Conservation (phyloP, 192 early-diverging fungal species). For the Funneliformis mosseae region DNA sequence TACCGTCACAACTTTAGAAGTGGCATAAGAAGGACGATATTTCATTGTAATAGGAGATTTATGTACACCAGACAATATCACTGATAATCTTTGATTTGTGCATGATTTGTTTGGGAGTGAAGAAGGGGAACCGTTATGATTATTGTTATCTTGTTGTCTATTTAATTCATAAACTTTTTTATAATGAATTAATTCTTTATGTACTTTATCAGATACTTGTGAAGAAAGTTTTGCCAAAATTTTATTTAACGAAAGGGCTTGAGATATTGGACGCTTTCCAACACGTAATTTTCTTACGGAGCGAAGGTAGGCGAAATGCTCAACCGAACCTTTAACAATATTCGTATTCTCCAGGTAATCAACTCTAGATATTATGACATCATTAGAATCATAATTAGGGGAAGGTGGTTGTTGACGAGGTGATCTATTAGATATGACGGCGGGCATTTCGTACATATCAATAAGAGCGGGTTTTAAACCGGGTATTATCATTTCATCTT, state of each 20-base stretch:
- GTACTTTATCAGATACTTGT: not conserved
- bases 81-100: not conserved
- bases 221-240: not conserved
- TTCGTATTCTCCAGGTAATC: constrained; percentile 1
- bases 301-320: constrained; percentile 14
- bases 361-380: not conserved
- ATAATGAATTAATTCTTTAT: constrained; percentile 10
- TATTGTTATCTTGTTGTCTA: not conserved
- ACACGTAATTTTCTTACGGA: constrained; percentile 9
- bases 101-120: not conserved
- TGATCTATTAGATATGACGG: not conserved
- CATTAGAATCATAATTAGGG: not conserved
- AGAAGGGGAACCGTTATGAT: not conserved
- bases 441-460: too few relatives aligned
- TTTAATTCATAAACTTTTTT: constrained; percentile 4
- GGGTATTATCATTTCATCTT: too few relatives aligned
- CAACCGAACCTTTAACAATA: not conserved
- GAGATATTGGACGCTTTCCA: not conserved
- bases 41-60: not conserved
- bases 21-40: constrained; percentile 23
- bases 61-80: not conserved
- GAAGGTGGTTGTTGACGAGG: not conserved
- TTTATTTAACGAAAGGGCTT: not conserved
- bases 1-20: not conserved
- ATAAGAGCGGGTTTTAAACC: too few relatives aligned